Percentiles rank a stretch among this genome's conserved stretches.
Conservation (phyloP, 352 stramenopile genomes). For the Phytophthora sp. region DNA sequence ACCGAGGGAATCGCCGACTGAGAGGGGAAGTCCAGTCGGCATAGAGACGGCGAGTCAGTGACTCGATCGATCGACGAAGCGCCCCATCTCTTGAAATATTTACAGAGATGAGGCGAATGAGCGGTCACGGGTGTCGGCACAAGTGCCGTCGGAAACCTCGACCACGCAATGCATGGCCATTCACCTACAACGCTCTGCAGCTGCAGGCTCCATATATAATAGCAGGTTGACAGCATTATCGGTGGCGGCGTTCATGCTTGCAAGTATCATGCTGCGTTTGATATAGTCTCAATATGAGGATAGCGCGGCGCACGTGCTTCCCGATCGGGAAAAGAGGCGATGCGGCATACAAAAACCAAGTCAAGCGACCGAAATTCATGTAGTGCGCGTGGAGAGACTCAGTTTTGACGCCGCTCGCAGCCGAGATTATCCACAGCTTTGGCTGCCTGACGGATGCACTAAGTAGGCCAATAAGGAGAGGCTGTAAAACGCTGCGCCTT, state of each 20-base stretch:
- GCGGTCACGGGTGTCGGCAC: slow-evolving; percentile 5
- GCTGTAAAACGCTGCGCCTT: neutral
- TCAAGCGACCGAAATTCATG: no score
- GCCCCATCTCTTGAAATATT: slow-evolving; percentile 4
- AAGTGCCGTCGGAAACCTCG: slow-evolving; percentile 5
- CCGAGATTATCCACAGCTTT: neutral
- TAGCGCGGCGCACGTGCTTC: slow-evolving; percentile 29
- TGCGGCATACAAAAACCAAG: neutral
- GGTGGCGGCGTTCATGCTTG: neutral
- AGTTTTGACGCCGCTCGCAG: slow-evolving; percentile 6
- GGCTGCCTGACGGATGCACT: slow-evolving; percentile 6
- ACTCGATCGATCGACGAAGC: slow-evolving; percentile 19
- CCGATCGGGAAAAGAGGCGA: slow-evolving; percentile 20
- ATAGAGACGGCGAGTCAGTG: slow-evolving; percentile 28
- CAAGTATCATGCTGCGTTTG: neutral
- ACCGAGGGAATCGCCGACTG: slow-evolving; percentile 25
- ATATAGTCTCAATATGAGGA: neutral
- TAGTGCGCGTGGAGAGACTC: slow-evolving; percentile 12
- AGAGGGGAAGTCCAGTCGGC: slow-evolving; percentile 25
- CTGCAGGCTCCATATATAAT: neutral
- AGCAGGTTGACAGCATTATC: neutral
- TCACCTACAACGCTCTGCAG: slow-evolving; percentile 4
- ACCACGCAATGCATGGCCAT: neutral
- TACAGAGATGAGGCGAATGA: slow-evolving; percentile 11
- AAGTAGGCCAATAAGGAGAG: no score